Evolutionary conservation across 2,329 filamentous ascomycete species (phyloP), one percentile per base, ranked within the genome.

Genomic region (Calonectria honghensis): DNA sequence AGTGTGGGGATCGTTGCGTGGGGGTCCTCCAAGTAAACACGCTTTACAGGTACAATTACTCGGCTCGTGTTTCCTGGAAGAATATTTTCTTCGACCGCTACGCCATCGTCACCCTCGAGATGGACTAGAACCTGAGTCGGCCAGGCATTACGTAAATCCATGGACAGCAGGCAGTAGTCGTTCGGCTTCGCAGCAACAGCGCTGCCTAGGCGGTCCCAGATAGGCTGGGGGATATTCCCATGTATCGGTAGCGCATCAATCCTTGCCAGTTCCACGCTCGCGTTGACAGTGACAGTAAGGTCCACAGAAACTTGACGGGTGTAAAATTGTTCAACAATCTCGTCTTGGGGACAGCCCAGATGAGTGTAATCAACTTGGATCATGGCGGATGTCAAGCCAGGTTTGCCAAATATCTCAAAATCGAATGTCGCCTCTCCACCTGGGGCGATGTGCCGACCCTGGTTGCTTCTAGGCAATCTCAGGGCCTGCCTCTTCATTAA

Each of bases 141-240:
- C 96, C 96, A 98, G 0, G 94, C 93, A 81, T 98, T 98, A 71
- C 95, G 93, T 35, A 98, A 87, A 84, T 98, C 96, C 66, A 98
- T 88, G 2, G 97, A 87, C 3, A 98, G 86, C 48, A 98, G 88
- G 81, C 95, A 97, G 81, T 95, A 93, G 51, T 95, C 91, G 68
- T 91, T 91, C 78, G 80, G 87, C 80, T 84, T 89, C 75, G 78
- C 79, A 0, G 81, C 79, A 4, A 83, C 81, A 3, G 83, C 81
- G 29, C 84, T 79, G 3, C 82, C 83, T 24, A 88, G 81, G 3
- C 86, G 86, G 68, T 85, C 81, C 92, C 94, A 95, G 0, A 93
- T 82, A 4, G 89, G 86, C 37, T 83, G 84, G 1, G 94, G 93
- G 68, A 97, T 91, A 64, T 91, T 88, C 14, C 91, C 90, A 63